Conservation (phyloP, 2,329 filamentous ascomycete genomes). For the Penicillium sp. region DNA sequence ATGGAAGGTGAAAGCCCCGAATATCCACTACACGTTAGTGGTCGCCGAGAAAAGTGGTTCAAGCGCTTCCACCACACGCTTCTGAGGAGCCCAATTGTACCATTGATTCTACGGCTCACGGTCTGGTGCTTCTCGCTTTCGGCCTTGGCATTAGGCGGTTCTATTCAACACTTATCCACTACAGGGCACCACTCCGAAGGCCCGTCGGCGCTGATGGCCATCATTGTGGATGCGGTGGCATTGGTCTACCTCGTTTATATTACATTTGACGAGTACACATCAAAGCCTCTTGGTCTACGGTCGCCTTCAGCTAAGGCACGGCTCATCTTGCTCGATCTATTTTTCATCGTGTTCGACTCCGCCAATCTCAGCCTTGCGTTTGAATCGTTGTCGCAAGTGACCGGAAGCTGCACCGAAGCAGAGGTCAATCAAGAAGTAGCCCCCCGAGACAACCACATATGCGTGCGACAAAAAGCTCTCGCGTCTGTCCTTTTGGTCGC, state of each 20-base stretch:
- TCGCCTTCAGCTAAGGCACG: constrained; percentile 80
- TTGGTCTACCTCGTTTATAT: constrained; percentile 90
- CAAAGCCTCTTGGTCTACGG: constrained; percentile 84
- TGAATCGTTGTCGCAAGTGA: constrained; percentile 67
- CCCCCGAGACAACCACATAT: constrained; percentile 51
- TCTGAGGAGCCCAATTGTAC: constrained; percentile 79
- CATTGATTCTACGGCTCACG: constrained; percentile 74
- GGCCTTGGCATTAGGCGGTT: constrained; percentile 73
- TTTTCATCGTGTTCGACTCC: constrained; percentile 97
- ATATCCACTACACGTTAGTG: constrained; percentile 49
- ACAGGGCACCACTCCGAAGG: constrained; percentile 54
- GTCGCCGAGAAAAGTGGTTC: constrained; percentile 52
- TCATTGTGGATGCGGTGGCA: constrained; percentile 83
- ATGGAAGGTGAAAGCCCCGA: constrained; percentile 52
- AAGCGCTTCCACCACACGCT: constrained; percentile 66
- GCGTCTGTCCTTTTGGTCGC: constrained; percentile 77
- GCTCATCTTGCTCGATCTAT: constrained; percentile 83
- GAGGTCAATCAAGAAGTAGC: constrained; percentile 35
- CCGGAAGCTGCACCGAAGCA: constrained; percentile 57
- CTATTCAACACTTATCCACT: constrained; percentile 65
- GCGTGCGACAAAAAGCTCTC: constrained; percentile 65
- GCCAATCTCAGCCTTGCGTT: constrained; percentile 90
- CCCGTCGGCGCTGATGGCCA: constrained; percentile 80
- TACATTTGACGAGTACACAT: constrained; percentile 93
- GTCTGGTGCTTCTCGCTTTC: constrained; percentile 80